These are phyloP conservation scores for Fusarium camptoceras DNA, from an alignment of 2,329 filamentous ascomycete genomes.

Conservation along the genomic window DNA sequence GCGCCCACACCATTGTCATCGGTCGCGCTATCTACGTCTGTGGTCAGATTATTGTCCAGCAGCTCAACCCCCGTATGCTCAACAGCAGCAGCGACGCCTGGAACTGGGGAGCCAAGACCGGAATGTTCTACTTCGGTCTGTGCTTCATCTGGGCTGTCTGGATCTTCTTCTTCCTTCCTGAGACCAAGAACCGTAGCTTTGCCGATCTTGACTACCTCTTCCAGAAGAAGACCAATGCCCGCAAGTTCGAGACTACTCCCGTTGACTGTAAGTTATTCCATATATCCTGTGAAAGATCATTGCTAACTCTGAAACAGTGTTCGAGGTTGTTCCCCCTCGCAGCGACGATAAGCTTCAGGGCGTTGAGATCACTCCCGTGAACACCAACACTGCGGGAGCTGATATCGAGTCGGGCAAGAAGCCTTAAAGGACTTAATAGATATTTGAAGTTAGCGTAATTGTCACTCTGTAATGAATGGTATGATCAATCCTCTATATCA, in stretches of 20 bases:
- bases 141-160: constrained; percentile 60
- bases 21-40: constrained; percentile 58
- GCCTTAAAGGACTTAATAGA: background rate
- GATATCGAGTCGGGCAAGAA: constrained; percentile 12
- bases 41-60: constrained; percentile 52
- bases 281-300: rapidly evolving
- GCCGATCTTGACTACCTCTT: constrained; percentile 69
- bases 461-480: background rate
- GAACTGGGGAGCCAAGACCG: constrained; percentile 61
- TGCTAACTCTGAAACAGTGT: constrained; percentile 20
- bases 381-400: constrained; percentile 13
- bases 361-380: constrained; percentile 20
- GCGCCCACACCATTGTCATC: constrained; percentile 60
- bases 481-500: background rate
- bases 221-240: constrained; percentile 55
- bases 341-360: constrained; percentile 21
- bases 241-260: constrained; percentile 51
- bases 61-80: constrained; percentile 60
- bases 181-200: constrained; percentile 65
- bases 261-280: constrained; percentile 45
- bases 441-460: background rate
- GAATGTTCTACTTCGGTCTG: constrained; percentile 58
- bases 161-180: constrained; percentile 64
- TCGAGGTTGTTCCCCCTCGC: constrained; percentile 21
- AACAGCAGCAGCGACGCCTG: constrained; percentile 57